Percentiles rank a stretch among this genome's conserved stretches.
Conservation (phyloP, 2,329 filamentous ascomycete genomes). For the Scytalidium sp. region DNA sequence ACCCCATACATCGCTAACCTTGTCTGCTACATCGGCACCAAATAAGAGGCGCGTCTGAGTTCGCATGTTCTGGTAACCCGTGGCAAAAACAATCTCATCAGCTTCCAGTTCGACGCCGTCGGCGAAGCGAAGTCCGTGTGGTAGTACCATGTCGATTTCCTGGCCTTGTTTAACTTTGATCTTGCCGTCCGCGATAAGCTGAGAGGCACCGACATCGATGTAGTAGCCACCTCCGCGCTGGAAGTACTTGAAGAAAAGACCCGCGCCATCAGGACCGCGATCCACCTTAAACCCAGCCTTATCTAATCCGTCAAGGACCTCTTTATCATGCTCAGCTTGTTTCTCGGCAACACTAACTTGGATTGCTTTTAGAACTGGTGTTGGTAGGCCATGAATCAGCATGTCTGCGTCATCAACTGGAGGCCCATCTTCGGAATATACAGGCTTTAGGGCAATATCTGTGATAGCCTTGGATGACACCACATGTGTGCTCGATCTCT, state of each 20-base stretch:
- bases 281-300: slow-evolving; percentile 58
- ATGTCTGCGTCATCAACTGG: slow-evolving; percentile 66
- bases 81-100: slow-evolving; percentile 46
- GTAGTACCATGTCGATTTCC: slow-evolving; percentile 39
- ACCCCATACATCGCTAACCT: slow-evolving; percentile 42
- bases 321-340: slow-evolving; percentile 33
- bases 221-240: slow-evolving; percentile 59
- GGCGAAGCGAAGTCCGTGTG: slow-evolving; percentile 30
- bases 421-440: slow-evolving; percentile 33
- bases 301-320: slow-evolving; percentile 44
- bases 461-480: slow-evolving; percentile 48
- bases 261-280: slow-evolving; percentile 50
- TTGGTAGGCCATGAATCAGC: slow-evolving; percentile 53
- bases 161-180: slow-evolving; percentile 45
- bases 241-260: slow-evolving; percentile 57
- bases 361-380: slow-evolving; percentile 56
- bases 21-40: slow-evolving; percentile 44
- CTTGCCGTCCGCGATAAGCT: slow-evolving; percentile 52
- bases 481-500: slow-evolving; percentile 64
- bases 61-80: slow-evolving; percentile 49
- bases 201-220: slow-evolving; percentile 51
- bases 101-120: slow-evolving; percentile 44
- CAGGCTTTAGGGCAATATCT: slow-evolving; percentile 40
- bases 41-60: slow-evolving; percentile 43
- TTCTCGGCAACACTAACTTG: slow-evolving; percentile 43